These are phyloP conservation scores for Clohesyomyces aquaticus DNA, from an alignment of 495 filamentous ascomycete species.

Conservation along the genomic window DNA sequence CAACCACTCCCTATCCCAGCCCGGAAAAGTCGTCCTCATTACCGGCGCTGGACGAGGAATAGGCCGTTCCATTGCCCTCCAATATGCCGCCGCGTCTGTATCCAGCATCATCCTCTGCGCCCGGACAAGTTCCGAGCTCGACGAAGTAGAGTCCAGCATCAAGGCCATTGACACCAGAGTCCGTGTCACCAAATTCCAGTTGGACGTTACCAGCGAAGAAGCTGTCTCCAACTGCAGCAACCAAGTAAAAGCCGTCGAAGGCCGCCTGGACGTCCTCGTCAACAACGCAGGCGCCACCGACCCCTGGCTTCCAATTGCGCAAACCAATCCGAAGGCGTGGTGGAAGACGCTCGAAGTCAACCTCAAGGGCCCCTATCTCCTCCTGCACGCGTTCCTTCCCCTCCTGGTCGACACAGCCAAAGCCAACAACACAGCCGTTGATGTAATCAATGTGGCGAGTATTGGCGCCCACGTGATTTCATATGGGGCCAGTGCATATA, in stretches of 20 bases:
- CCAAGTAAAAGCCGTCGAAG: constrained; percentile 39
- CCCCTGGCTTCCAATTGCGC: constrained; percentile 46
- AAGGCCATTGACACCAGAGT: constrained; percentile 47
- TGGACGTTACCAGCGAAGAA: constrained; percentile 53
- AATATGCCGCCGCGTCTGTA: constrained; percentile 41
- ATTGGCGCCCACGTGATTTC: constrained; percentile 49
- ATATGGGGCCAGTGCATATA: constrained; percentile 50
- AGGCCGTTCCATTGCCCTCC: constrained; percentile 38
- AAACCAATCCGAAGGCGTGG: constrained; percentile 53
- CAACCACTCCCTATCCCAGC: constrained; percentile 31
- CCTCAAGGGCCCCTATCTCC: constrained; percentile 53
- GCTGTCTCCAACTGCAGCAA: too few species aligned
- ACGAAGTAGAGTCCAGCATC: constrained; percentile 47
- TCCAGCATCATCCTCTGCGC: constrained; percentile 48
- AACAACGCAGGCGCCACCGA: constrained; percentile 58
- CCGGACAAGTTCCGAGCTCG: constrained; percentile 46
- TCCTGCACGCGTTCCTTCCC: constrained; percentile 52
- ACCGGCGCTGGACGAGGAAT: constrained; percentile 43
- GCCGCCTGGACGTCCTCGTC: constrained; percentile 57
- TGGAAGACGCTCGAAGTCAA: constrained; percentile 55
- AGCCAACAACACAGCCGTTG: constrained; percentile 50
- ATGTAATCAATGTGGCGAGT: constrained; percentile 48
- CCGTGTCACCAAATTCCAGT: constrained; percentile 47
- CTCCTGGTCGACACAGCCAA: constrained; percentile 50
- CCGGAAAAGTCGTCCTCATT: constrained; percentile 42